Evolutionary conservation across 129 eudicot species (phyloP).

Genomic region (Flaveria trinervia): DNA sequence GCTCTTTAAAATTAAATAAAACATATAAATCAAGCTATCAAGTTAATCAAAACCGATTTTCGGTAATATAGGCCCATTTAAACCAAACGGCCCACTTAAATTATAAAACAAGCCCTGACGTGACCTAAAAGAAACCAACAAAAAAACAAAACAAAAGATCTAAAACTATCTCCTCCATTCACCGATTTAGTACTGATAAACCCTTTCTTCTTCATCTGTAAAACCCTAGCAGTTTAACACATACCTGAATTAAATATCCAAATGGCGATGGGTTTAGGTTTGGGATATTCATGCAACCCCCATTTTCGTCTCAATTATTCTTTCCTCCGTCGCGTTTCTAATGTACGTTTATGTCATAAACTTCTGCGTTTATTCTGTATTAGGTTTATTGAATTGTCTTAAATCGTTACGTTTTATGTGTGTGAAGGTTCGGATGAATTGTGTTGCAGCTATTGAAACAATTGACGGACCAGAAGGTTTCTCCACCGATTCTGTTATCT

Average conservation of each 20-base stretch:
- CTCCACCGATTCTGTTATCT: slow-evolving; percentile 16
- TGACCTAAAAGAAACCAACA: neutral
- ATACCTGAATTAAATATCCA: neutral
- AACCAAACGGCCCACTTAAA: neutral
- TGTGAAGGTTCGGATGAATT: slow-evolving; percentile 49
- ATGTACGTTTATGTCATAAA: slow-evolving; percentile 27
- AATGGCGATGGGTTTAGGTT: slow-evolving; percentile 56
- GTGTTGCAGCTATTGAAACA: slow-evolving; percentile 48
- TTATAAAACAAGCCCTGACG: neutral
- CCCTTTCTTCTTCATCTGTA: slow-evolving; percentile 8
- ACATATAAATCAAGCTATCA: no score
- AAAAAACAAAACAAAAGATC: neutral
- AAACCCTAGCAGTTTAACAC: slow-evolving; percentile 36
- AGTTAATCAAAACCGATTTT: no score
- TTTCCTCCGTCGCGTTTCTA: slow-evolving; percentile 36
- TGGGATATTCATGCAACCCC: slow-evolving; percentile 45
- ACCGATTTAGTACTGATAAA: slow-evolving; percentile 25
- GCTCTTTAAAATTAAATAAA: no score
- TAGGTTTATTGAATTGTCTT: neutral
- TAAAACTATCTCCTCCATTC: slow-evolving; percentile 15
- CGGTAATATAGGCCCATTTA: neutral
- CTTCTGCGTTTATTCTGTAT: neutral
- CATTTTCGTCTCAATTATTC: slow-evolving; percentile 43
- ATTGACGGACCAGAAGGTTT: slow-evolving; percentile 49
- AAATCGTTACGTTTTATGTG: neutral